Evolutionary conservation across 306 rosid genomes (phyloP).

Genomic region (Sicyos edulis): DNA sequence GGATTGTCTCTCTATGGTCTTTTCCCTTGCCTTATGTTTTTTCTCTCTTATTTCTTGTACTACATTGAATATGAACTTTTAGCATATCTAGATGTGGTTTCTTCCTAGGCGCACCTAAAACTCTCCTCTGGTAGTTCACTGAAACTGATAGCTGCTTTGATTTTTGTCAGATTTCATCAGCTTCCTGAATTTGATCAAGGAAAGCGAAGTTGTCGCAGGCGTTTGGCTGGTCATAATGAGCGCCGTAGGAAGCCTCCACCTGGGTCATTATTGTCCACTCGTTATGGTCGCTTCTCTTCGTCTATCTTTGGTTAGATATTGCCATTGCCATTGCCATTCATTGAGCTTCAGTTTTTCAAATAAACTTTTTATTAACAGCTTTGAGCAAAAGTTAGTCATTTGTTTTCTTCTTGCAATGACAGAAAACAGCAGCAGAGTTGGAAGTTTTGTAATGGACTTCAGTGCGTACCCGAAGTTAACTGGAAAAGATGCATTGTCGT

Average conservation of each 20-base stretch:
- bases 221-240: constrained; percentile 91
- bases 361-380: too few relatives aligned
- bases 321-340: constrained; percentile 16
- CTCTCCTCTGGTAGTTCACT: not conserved
- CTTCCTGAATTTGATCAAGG: constrained; percentile 94
- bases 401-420: constrained; percentile 21
- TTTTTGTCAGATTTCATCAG: constrained; percentile 65
- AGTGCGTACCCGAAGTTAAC: constrained; percentile 48
- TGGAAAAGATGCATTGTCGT: constrained; percentile 45
- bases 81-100: not conserved
- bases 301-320: constrained; percentile 52
- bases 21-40: constrained; percentile 4
- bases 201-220: constrained; percentile 90
- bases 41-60: not conserved
- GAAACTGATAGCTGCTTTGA: constrained; percentile 11
- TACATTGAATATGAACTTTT: not conserved
- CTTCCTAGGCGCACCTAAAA: not conserved
- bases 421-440: constrained; percentile 54
- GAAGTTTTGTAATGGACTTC: constrained; percentile 69
- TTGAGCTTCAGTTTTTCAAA: not conserved
- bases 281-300: constrained; percentile 47
- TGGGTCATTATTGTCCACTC: constrained; percentile 55
- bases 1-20: not conserved
- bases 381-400: constrained; percentile 13
- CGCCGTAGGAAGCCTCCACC: constrained; percentile 91